A percentile compares a stretch with the other conserved stretches of the same genome.
phyloP scores from a whole-genome alignment of 2,329 filamentous ascomycete genomes.

The Ophiocordyceps polyrhachis-furcata region DNA sequence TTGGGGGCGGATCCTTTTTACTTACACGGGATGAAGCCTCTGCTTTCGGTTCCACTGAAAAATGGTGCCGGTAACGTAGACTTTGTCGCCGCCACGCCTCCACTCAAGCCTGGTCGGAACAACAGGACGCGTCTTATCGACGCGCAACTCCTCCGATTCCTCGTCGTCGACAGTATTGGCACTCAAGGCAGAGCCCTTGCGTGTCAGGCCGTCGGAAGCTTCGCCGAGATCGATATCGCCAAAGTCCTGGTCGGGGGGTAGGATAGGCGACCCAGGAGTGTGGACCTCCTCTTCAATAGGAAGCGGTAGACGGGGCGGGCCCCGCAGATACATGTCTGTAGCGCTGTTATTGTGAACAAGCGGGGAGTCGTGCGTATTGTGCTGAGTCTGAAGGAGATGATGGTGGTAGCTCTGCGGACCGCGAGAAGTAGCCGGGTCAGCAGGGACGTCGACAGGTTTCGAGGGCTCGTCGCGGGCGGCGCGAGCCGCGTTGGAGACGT shows the following conservation, averaged over 20 bases:
- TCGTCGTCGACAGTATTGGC: constrained; percentile 57
- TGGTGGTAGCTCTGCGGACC: constrained; percentile 17
- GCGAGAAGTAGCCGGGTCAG: constrained; percentile 18
- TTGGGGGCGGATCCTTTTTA: constrained; percentile 7
- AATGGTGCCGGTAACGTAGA: constrained; percentile 95
- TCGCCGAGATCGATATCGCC: constrained; percentile 32
- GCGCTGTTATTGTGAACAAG: constrained; percentile 36
- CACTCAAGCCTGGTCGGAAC: constrained; percentile 79
- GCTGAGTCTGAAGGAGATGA: constrained; percentile 9
- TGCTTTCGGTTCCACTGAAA: constrained; percentile 96
- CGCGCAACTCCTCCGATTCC: constrained; percentile 54
- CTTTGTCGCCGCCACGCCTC: constrained; percentile 64
- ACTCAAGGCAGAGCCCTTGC: constrained; percentile 40
- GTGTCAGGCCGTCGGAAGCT: constrained; percentile 27
- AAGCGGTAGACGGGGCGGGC: constrained; percentile 77
- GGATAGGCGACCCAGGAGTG: constrained; percentile 77
- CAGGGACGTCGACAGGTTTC: constrained; percentile 41
- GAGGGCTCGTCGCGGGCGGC: constrained; percentile 18
- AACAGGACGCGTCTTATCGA: constrained; percentile 56
- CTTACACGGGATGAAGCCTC: constrained; percentile 68
- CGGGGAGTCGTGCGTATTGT: constrained; percentile 17
- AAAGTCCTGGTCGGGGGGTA: constrained; percentile 46
- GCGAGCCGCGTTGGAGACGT: constrained; percentile 11
- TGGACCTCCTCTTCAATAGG: constrained; percentile 86
- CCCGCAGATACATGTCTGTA: constrained; percentile 43